Evolutionary conservation across 352 stramenopile genomes (phyloP).

Genomic region (Pythium utonaiense): DNA sequence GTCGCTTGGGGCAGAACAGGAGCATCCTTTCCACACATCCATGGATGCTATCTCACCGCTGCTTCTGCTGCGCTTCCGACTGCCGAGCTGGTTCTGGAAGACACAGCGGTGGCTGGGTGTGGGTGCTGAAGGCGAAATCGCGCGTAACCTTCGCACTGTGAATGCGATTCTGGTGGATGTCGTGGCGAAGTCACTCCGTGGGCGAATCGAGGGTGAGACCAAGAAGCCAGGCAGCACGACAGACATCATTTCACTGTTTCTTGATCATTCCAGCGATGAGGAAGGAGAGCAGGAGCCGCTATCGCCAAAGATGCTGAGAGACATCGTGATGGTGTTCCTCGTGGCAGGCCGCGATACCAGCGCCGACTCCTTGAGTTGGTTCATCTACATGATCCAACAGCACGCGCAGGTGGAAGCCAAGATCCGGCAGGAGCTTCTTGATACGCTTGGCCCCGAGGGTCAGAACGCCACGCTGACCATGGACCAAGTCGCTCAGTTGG

Average conservation of each 20-base stretch:
- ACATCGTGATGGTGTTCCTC: slow-evolving; percentile 46
- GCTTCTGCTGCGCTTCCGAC: slow-evolving; percentile 19
- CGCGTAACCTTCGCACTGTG: slow-evolving; percentile 20
- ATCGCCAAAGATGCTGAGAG: slow-evolving; percentile 23
- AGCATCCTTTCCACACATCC: slow-evolving; percentile 28
- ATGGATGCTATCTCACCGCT: slow-evolving; percentile 22
- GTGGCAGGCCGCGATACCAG: slow-evolving; percentile 52
- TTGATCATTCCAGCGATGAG: slow-evolving; percentile 21
- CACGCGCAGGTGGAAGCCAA: slow-evolving; percentile 39
- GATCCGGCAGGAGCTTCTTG: slow-evolving; percentile 32
- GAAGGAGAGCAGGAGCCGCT: slow-evolving; percentile 5
- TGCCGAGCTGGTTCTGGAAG: slow-evolving; percentile 38
- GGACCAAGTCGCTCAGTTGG: slow-evolving; percentile 43
- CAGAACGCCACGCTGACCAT: slow-evolving; percentile 17
- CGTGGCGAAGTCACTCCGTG: slow-evolving; percentile 23
- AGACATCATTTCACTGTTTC: slow-evolving; percentile 35
- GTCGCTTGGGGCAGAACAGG: slow-evolving; percentile 15
- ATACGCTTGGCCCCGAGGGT: not conserved
- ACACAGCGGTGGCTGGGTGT: slow-evolving; percentile 22
- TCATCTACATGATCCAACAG: slow-evolving; percentile 42
- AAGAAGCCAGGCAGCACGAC: slow-evolving; percentile 4
- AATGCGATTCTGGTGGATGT: slow-evolving; percentile 26
- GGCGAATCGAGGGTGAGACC: not conserved
- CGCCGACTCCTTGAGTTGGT: slow-evolving; percentile 54
- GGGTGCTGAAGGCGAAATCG: slow-evolving; percentile 23